phyloP scores from a whole-genome alignment of 2,329 filamentous ascomycete genomes.

The Aureobasidium zeae region DNA sequence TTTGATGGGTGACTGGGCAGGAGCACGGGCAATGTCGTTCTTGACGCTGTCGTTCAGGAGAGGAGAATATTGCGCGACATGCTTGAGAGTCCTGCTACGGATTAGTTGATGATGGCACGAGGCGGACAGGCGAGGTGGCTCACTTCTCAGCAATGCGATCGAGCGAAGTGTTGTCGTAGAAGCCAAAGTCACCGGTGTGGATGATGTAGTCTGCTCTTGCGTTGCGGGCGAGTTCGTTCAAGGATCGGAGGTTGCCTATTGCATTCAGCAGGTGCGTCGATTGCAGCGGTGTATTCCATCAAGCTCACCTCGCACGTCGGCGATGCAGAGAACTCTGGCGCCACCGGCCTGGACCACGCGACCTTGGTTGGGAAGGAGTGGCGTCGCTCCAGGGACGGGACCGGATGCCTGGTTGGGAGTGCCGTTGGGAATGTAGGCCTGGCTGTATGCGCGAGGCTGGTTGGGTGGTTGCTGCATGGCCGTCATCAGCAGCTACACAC shows the following conservation, averaged over 20 bases:
- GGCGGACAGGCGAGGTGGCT: constrained; percentile 31
- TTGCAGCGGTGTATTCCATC: too few species aligned
- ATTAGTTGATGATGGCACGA: not conserved
- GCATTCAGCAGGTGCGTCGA: too few species aligned
- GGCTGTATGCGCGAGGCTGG: constrained; percentile 43
- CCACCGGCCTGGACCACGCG: constrained; percentile 43
- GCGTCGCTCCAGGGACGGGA: constrained; percentile 36
- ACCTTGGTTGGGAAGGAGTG: constrained; percentile 45
- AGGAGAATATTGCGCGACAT: constrained; percentile 97
- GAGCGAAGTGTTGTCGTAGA: constrained; percentile 92
- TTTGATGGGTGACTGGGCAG: constrained; percentile 65
- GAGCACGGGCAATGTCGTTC: constrained; percentile 56
- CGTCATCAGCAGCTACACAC: not conserved
- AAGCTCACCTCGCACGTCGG: constrained; percentile 42
- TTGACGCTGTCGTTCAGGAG: constrained; percentile 71
- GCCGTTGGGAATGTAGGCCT: constrained; percentile 41
- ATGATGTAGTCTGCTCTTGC: constrained; percentile 96
- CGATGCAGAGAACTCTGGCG: constrained; percentile 42
- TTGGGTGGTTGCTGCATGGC: constrained; percentile 38
- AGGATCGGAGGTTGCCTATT: constrained; percentile 81
- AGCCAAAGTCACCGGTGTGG: constrained; percentile 97
- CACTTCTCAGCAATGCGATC: constrained; percentile 98
- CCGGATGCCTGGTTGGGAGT: constrained; percentile 25
- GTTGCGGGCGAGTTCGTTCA: constrained; percentile 93
- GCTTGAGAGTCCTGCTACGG: constrained; percentile 71